Base-by-base conservation (phyloP, 1,284 basidiomycete species). In the Tilletiopsis washingtonensis region DNA sequence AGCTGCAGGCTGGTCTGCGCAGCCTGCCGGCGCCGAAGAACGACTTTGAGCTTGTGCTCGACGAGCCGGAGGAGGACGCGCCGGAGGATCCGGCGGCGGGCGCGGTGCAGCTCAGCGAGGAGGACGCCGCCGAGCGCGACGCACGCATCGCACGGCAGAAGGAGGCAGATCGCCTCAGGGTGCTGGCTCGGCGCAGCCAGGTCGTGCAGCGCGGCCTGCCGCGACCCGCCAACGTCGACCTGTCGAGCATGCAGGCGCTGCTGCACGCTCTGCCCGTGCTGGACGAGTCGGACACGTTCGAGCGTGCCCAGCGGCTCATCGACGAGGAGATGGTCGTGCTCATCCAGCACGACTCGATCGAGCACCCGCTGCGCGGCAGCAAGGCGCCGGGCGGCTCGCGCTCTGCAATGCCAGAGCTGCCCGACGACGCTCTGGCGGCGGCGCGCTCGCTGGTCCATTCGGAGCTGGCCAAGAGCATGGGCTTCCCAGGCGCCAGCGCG, bases 1-100 rank as follows among this genome's bases (percentile, higher is more conserved):
- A 85, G 2, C 79, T 97, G 45, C 80, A 84, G 62, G 81, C 83
- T 17, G 87, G 86, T 1, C 94, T 99, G 74, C 81, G 80, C 71
- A 83, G 77, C 55, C 78, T 99, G 15, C 94, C 94, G 0, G 84
- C 83, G 59, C 91, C 94, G 0, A 90, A 96, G 77, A 98, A 98
- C 74, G 93, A 98, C 75, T 98, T 97, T 67, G 91, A 98, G 75
- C 77, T 99, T 39, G 81, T 93, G 21, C 83, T 96, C 4, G 89
- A 89, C 4, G 88, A 90, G 59, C 85, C 87, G 21, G 89, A 90
- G 53, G 45, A 56, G 3, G 49, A 56, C 4, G 37, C 48, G 11
- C 38, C 39, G 5, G 40, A 38, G 1, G 61, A 54, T 20, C 40
- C 51, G 5, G 37, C 48, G 19, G 46, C 47, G 0, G 56, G 58